Conservation (phyloP, 306 rosid species). For the barrel medic (Medicago truncatula) region DNA sequence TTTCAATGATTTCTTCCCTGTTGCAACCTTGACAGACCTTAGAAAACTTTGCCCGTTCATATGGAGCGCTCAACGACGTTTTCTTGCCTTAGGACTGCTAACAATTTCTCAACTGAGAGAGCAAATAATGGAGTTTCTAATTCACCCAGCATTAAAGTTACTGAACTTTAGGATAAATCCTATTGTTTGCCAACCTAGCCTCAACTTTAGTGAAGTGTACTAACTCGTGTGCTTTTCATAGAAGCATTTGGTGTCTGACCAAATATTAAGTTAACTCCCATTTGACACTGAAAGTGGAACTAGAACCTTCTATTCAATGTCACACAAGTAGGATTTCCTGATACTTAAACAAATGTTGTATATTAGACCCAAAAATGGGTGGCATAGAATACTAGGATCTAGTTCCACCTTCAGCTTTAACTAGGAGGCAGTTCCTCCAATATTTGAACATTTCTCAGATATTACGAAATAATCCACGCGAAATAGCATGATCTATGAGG, state of each 20-base stretch:
- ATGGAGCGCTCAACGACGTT: too few relatives aligned
- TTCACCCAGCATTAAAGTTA: too few relatives aligned
- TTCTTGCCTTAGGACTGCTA: too few relatives aligned
- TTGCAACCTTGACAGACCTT: neutral
- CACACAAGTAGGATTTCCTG: neutral
- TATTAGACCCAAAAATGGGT: neutral
- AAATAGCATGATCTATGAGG: neutral
- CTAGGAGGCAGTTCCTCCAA: neutral
- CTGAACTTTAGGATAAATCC: neutral
- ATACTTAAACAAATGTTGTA: neutral
- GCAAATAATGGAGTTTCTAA: too few relatives aligned
- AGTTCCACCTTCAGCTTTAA: neutral
- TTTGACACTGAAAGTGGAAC: neutral
- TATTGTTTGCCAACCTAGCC: neutral
- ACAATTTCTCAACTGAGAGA: too few relatives aligned
- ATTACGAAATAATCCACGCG: too few relatives aligned
- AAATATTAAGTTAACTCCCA: neutral
- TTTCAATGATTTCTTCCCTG: slow-evolving; percentile 1
- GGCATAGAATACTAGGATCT: neutral
- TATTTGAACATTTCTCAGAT: slow-evolving; percentile 1
- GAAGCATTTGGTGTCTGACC: too few relatives aligned
- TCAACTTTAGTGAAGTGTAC: too few relatives aligned
- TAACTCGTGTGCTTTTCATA: too few relatives aligned
- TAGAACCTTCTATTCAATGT: neutral
- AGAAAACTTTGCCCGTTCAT: neutral